A percentile compares a stretch with the other conserved stretches of the same genome.
Conservation (phyloP, 495 filamentous ascomycete species). For the Neurospora sp. region DNA sequence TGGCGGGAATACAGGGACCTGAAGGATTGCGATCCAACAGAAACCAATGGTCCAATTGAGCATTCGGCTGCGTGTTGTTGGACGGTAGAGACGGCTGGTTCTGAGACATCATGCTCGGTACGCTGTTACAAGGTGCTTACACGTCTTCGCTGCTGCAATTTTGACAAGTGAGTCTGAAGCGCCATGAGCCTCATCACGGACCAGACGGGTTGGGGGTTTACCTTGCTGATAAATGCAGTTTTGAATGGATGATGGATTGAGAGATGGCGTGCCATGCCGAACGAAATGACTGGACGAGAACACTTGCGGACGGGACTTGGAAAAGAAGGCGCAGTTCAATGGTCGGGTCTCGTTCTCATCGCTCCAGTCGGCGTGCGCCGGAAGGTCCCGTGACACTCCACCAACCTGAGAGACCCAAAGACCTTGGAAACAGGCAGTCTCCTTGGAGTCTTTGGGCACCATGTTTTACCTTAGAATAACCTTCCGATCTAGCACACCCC, state of each 20-base stretch:
- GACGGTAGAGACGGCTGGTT: not conserved
- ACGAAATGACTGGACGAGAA: not conserved
- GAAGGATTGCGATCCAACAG: not conserved
- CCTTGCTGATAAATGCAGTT: not conserved
- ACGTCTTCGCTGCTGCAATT: not conserved
- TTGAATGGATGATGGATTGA: not conserved
- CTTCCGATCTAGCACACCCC: not conserved
- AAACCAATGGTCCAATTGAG: not conserved
- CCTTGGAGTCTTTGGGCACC: not conserved
- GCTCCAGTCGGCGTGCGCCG: slow-evolving; percentile 1
- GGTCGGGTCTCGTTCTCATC: not conserved
- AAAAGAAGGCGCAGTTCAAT: not conserved
- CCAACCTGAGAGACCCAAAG: not conserved
- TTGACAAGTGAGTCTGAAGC: not conserved
- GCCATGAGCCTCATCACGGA: not conserved
- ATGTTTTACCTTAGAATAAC: not conserved
- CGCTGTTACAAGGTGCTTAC: not conserved
- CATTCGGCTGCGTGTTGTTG: not conserved
- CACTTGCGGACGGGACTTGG: not conserved
- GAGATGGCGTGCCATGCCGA: not conserved
- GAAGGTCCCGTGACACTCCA: slow-evolving; percentile 7
- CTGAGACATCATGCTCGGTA: not conserved
- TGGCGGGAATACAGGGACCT: not conserved
- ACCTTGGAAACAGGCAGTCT: not conserved
- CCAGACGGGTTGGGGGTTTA: not conserved